Evolutionary conservation across 2,329 filamentous ascomycete species (phyloP), one percentile per base, ranked within the genome.

Genomic region (Colletotrichum costaricense): DNA sequence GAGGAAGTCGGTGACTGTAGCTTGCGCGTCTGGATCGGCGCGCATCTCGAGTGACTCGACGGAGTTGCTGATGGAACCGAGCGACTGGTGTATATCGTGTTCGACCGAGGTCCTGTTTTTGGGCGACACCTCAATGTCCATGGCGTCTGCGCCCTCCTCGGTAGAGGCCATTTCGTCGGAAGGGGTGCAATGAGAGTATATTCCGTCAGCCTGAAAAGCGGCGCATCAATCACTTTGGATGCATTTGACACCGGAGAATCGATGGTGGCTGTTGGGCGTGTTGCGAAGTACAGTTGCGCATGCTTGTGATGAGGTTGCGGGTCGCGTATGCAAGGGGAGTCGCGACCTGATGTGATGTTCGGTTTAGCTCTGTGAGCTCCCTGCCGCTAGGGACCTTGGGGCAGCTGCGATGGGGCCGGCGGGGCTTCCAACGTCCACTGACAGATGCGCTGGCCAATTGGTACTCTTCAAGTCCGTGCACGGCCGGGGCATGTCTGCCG

Each of bases 1-100:
- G 80, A 93, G 88, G 79, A 92, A 93, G 80, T 93, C 91, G 73
- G 90, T 92, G 22, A 93, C 88, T n/a, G 91, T 92, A 7, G 91
- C 90, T 77, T 93, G 90, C 30, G 90, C 90, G 83, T 93, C 91
- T 6, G 91, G 91, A 75, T 93, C 91, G 66, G 87, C 86, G 76
- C 88, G 88, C 79, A 88, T 83, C 71, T 85, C 84, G 74, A 89
- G 84, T 2, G 86, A 81, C 69, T 82, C 82, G 69, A 87, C 82
- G 5, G 80, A 76, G 75, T 82, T 84, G 73, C 80, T 82, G 30
- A 83, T 80, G n/a, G 80, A 79, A 46, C 77, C 76, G 38, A 79
- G 73, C 58, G 80, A 76, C 54, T 74, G 76, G 35, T 78, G 74
- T 46, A 75, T 75, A 42, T 74, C 64, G 54, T 78, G 80, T 28